phyloP scores from a whole-genome alignment of 495 filamentous ascomycete genomes.

The Chaetomidium leptoderma region DNA sequence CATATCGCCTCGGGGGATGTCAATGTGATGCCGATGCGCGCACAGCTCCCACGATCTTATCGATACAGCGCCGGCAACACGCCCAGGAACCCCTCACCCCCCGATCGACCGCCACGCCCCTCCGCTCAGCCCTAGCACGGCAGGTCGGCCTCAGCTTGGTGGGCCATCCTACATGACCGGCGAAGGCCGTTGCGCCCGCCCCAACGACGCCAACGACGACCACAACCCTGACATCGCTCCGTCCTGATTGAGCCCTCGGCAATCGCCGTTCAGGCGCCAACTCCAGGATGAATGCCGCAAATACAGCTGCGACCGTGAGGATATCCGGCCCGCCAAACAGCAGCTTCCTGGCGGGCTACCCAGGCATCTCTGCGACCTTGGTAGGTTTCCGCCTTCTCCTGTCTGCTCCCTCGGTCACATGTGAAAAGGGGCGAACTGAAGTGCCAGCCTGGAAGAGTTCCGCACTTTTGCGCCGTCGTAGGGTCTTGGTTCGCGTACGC shows the following conservation, averaged over 20 bases:
- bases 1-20: constrained; percentile 11
- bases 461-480: neutral
- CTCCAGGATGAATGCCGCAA: constrained; percentile 31
- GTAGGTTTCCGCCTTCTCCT: constrained; percentile 49
- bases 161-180: constrained; percentile 26
- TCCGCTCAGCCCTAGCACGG: constrained; percentile 18
- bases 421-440: neutral
- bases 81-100: constrained; percentile 24
- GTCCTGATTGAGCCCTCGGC: constrained; percentile 11
- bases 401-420: constrained; percentile 8
- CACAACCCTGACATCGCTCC: constrained; percentile 1
- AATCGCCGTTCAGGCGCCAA: constrained; percentile 20
- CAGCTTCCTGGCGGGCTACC: constrained; percentile 93
- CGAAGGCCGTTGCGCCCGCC: constrained; percentile 20
- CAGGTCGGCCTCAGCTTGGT: constrained; percentile 21
- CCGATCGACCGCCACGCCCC: constrained; percentile 1
- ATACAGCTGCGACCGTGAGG: constrained; percentile 76
- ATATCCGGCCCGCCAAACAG: constrained; percentile 97
- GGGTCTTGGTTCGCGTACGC: neutral
- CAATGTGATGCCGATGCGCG: constrained; percentile 20
- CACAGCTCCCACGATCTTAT: constrained; percentile 22
- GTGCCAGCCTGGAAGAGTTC: neutral
- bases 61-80: constrained; percentile 25
- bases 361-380: constrained; percentile 95
- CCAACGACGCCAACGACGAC: constrained; percentile 19